Base-by-base conservation (phyloP, 2,329 filamentous ascomycete species). In the Pseudocercospora eumusae region DNA sequence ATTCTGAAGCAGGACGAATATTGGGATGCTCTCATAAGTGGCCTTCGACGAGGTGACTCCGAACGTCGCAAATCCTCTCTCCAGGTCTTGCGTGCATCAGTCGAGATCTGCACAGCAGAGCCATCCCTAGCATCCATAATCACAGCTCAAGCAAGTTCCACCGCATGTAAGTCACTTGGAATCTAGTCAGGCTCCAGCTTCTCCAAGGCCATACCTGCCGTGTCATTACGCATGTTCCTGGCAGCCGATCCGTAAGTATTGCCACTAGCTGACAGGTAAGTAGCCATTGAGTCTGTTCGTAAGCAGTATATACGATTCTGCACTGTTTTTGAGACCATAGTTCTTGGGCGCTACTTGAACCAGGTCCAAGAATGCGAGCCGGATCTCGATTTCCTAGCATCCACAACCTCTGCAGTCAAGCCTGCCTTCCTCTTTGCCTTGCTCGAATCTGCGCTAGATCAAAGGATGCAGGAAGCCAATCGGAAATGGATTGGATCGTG, bases 311-410 rank as follows among this genome's bases (percentile, higher is more conserved):
- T 76, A 6, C 75, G 75, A 31, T 82, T 76, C 59, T 77, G 76
- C 45, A 76, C 75, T 4, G 69, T 82, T 1, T 82, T 80, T 61
- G 80, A 82, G 60, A 82, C 76, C 0, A 77, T 82, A 15, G 75
- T 81, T 7, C 73, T 83, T 20, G 78, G 80, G 42, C 75, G 80
- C 23, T 83, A 82, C 63, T 66, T 78, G 45, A 82, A 82, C 61
- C 80, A 82, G 61, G 76, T 81, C 2, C 68, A 79, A 36, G 80
- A 78, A 21, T 80, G 78, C 56, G 71, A 81, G 28, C 68, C 72
- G 18, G 79, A 81, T 57, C 68, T 82, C 11, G 74, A 77, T 18
- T 69, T 68, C 7, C 64, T 82, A 1, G 71, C 77, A 33, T 74
- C 74, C 0, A 54, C 71, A 6, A 57, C 67, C 2, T 78, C 76